Evolutionary conservation across 2,329 filamentous ascomycete genomes (phyloP), one percentile per base, ranked within the genome.

Genomic region (Botrytis elliptica): DNA sequence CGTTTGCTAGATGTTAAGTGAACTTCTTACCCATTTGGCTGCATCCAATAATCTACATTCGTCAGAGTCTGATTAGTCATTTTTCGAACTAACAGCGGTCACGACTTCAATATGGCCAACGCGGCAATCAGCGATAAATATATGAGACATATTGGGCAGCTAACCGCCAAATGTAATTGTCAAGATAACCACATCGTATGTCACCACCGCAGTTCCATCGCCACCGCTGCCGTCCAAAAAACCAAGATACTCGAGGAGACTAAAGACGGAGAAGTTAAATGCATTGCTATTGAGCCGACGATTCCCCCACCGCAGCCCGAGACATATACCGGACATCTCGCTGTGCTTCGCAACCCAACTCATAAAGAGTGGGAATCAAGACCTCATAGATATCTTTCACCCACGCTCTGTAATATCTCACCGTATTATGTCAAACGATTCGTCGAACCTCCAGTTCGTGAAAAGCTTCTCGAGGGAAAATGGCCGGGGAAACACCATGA

Each of bases 391-490:
- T 69, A 69, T 29, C 66, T 57, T 6, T 69, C 66, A 8, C 66
- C 66, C 3, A n/a, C 36, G 14, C 66, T 69, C 6, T 69, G 49
- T 25, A 57, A 69, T 10, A 44, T 6, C 18, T 69, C 66, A 6
- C n/a, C 49, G 10, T 3, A 14, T 25, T 69, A 69, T 20, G 38
- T 69, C 10, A 33, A 33, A n/a, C 66, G 49, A 25, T 29, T 69
- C 12, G 18, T 69, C 4, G 66, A 69, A 33, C 10, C 49, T 20
- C 1, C 10, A 10, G 38, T n/a, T 1, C n/a, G 66, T 8, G n/a
- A 9, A 18, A 2, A 5, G 1, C 12, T 57, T 1, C 22, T 16
- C 0, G 8, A 42, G 4, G 44, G 46, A 12, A 4, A 18, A 6
- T 40, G 3, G 3, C 25, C 36, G 2, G 10, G 38, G 6, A n/a